Evolutionary conservation across 805 yeast genomes (phyloP).

Genomic region (Zygosaccharomyces bisporus): DNA sequence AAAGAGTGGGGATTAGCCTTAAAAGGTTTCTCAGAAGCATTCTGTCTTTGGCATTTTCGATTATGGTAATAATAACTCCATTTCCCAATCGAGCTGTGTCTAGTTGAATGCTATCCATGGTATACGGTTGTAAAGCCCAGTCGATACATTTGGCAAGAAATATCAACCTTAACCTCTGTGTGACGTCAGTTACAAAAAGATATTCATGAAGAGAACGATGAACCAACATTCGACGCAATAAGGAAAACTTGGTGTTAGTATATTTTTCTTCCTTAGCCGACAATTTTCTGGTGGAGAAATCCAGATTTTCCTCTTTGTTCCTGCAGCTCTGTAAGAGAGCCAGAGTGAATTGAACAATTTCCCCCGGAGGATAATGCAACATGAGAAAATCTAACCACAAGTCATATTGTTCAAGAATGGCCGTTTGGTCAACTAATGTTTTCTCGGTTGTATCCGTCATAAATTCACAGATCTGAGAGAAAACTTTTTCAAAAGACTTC

Average conservation of each 20-base stretch:
- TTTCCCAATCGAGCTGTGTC: conserved; percentile 53
- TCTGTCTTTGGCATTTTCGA: conserved; percentile 40
- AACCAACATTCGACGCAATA: conserved; percentile 53
- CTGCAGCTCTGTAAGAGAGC: conserved; percentile 24
- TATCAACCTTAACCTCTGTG: conserved; percentile 27
- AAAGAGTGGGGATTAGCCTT: conserved; percentile 52
- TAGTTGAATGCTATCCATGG: conserved; percentile 50
- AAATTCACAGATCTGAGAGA: conserved; percentile 41
- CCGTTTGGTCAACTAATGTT: conserved; percentile 58
- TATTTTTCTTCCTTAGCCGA: conserved; percentile 43
- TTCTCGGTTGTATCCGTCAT: conserved; percentile 45
- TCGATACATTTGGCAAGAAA: conserved; percentile 47
- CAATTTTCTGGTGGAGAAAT: conserved; percentile 11
- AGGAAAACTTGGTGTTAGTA: conserved; percentile 55
- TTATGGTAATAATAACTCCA: conserved; percentile 51
- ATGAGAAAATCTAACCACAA: conserved; percentile 46
- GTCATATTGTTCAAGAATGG: conserved; percentile 57
- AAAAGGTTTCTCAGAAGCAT: conserved; percentile 46
- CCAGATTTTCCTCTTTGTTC: conserved; percentile 18
- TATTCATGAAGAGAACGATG: conserved; percentile 29
- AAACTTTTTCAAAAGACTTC: conserved; percentile 31
- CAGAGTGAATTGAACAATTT: conserved; percentile 19
- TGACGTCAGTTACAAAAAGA: conserved; percentile 18
- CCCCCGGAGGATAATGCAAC: conserved; percentile 15
- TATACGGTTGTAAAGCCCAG: conserved; percentile 57